phyloP scores from a whole-genome alignment of 805 yeast genomes.

The Candida boidinii region DNA sequence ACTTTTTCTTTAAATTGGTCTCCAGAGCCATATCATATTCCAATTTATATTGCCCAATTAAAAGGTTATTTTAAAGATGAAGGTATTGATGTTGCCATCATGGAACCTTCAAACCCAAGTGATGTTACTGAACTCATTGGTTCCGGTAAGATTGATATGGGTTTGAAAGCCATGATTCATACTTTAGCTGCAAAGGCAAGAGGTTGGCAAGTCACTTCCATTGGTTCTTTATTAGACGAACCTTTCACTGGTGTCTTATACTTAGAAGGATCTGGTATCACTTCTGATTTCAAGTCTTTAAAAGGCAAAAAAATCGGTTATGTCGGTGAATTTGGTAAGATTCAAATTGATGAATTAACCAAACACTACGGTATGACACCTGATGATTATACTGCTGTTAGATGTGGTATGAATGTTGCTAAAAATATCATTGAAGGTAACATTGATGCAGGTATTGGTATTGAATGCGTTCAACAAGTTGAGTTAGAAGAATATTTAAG shows the following conservation, averaged over 20 bases:
- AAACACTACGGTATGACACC: constrained; percentile 49
- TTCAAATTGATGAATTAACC: constrained; percentile 48
- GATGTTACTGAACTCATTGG: constrained; percentile 52
- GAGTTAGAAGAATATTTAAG: constrained; percentile 43
- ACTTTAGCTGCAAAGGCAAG: constrained; percentile 53
- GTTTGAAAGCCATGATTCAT: constrained; percentile 53
- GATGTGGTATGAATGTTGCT: constrained; percentile 55
- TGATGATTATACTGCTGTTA: constrained; percentile 45
- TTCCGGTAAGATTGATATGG: constrained; percentile 50
- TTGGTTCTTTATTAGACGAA: constrained; percentile 46
- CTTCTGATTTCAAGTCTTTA: constrained; percentile 38
- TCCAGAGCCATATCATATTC: constrained; percentile 48
- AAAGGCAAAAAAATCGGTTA: constrained; percentile 48
- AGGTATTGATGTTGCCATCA: constrained; percentile 40
- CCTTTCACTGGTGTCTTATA: constrained; percentile 51
- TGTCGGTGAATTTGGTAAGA: constrained; percentile 53
- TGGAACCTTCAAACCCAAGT: constrained; percentile 50
- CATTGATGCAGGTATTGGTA: constrained; percentile 51
- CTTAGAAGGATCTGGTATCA: constrained; percentile 41
- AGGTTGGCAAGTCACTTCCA: constrained; percentile 48
- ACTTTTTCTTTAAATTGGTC: constrained; percentile 47
- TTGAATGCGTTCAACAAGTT: constrained; percentile 52
- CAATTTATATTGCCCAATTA: constrained; percentile 39
- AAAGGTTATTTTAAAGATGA: constrained; percentile 43
- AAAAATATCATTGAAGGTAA: constrained; percentile 45